Evolutionary conservation across 1,284 basidiomycete genomes (phyloP), one percentile per base, ranked within the genome.

Genomic region (Anthracocystis walkeri): DNA sequence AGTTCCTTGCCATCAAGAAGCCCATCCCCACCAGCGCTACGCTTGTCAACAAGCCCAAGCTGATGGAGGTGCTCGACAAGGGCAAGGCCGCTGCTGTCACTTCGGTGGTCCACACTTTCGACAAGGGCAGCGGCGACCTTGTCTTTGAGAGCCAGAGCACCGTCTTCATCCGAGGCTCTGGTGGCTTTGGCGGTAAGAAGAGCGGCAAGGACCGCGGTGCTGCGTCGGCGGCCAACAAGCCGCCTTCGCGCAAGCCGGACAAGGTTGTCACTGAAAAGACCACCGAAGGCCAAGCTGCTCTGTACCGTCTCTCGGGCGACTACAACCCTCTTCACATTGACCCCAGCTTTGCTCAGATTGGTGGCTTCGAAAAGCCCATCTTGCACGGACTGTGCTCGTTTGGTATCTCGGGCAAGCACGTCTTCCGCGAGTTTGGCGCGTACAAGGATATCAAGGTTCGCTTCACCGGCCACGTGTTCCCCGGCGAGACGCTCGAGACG

Each of bases 361-460:
- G 95, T 41, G 97, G 96, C 0, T 99, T 98, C 85, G 91, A 95
- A 79, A 91, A 91, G 86, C 96, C 96, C 53, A 83, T 89, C 77
- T 84, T 89, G 14, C 88, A 87, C 89, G 91, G 92, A 25, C 90
- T 99, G 7, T 98, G 95, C 88, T 93, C 89, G 48, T 93, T 97
- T 89, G 96, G 96, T 54, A 92, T 98, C 72, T 90, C 95, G 10
- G 93, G 91, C n/a, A 97, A 97, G 87, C 94, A 97, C 84, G 90
- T 99, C 46, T 86, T 93, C 81, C 92, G 95, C 86, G 89, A 91
- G 2, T 99, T 90, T 84, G 96, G 96, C 25, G 86, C 90, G 8
- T 96, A 90, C 87, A 90, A 90, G 82, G 94, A 97, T 85, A 97
- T 99, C 88, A 99, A 99, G 90, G 94, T 94, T 69, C 90, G 96